These are phyloP conservation scores for Ceratobasidium sp. DNA, from an alignment of 1,284 basidiomycete genomes.

Conservation along the genomic window DNA sequence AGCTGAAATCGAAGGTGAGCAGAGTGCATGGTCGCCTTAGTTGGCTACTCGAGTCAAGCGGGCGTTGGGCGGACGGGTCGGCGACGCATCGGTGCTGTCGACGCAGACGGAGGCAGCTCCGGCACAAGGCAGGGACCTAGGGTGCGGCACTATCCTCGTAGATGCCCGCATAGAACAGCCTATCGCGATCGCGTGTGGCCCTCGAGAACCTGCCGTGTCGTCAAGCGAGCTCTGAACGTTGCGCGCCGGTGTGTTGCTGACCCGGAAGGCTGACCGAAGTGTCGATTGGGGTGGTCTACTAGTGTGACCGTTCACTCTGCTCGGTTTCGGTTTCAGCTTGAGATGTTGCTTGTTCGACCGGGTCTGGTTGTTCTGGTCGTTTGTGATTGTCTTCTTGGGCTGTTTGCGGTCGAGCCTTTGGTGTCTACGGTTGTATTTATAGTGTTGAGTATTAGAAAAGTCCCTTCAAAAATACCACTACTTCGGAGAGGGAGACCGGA, in stretches of 20 bases:
- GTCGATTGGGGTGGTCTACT: no score
- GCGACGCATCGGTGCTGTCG: conserved; percentile 50
- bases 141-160: conserved; percentile 11
- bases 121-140: conserved; percentile 15
- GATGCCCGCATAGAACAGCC: conserved; percentile 17
- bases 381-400: neutral
- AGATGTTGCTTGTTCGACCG: neutral
- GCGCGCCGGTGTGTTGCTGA: neutral
- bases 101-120: conserved; percentile 12
- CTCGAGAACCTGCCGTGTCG: conserved; percentile 22
- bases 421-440: neutral
- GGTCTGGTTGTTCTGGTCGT: neutral
- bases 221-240: neutral
- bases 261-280: neutral
- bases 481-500: no score
- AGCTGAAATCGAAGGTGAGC: no score
- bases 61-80: conserved; percentile 45
- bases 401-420: no score
- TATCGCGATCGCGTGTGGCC: conserved; percentile 16
- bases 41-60: no score
- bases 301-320: no score
- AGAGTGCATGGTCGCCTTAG: no score
- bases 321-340: no score
- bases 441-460: neutral
- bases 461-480: no score